Evolutionary conservation across 805 yeast genomes (phyloP).

Genomic region (Metschnikowia reukaufii): DNA sequence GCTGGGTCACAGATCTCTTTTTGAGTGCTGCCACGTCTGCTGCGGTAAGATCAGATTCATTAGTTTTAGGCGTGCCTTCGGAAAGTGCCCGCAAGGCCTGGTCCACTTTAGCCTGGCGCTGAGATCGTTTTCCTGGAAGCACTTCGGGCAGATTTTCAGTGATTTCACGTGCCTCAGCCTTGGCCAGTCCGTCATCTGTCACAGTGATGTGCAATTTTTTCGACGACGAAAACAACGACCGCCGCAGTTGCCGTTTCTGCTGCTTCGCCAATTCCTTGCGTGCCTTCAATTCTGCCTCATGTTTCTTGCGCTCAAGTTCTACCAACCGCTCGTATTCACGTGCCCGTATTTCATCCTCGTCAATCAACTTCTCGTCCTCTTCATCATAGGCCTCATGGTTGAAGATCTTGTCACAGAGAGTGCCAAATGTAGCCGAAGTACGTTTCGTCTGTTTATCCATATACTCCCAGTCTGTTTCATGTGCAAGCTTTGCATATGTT

Average conservation of each 20-base stretch:
- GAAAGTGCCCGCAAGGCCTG: slow-evolving; percentile 36
- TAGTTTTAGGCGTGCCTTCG: slow-evolving; percentile 23
- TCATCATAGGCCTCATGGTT: slow-evolving; percentile 58
- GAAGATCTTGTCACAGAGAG: slow-evolving; percentile 73
- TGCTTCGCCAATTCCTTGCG: slow-evolving; percentile 47
- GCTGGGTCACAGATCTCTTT: slow-evolving; percentile 48
- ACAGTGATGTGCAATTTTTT: slow-evolving; percentile 38
- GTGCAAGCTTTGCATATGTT: slow-evolving; percentile 69
- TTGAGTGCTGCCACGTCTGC: slow-evolving; percentile 47
- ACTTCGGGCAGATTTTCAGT: slow-evolving; percentile 15
- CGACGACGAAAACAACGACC: slow-evolving; percentile 39
- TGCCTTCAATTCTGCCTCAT: slow-evolving; percentile 53
- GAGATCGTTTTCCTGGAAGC: slow-evolving; percentile 37
- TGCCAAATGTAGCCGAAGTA: slow-evolving; percentile 76
- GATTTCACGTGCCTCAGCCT: slow-evolving; percentile 11
- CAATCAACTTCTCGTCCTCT: slow-evolving; percentile 48
- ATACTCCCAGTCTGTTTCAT: slow-evolving; percentile 64
- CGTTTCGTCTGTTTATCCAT: slow-evolving; percentile 72
- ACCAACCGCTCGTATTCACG: slow-evolving; percentile 47
- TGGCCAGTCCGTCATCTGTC: slow-evolving; percentile 28
- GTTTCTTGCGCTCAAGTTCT: slow-evolving; percentile 48
- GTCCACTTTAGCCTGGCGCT: slow-evolving; percentile 32
- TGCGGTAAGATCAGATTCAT: slow-evolving; percentile 38
- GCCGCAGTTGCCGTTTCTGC: slow-evolving; percentile 42
- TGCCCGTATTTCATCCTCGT: slow-evolving; percentile 44